Evolutionary conservation across 148 eudicot genomes (phyloP).

Genomic region (Rhododendron griersonianum): DNA sequence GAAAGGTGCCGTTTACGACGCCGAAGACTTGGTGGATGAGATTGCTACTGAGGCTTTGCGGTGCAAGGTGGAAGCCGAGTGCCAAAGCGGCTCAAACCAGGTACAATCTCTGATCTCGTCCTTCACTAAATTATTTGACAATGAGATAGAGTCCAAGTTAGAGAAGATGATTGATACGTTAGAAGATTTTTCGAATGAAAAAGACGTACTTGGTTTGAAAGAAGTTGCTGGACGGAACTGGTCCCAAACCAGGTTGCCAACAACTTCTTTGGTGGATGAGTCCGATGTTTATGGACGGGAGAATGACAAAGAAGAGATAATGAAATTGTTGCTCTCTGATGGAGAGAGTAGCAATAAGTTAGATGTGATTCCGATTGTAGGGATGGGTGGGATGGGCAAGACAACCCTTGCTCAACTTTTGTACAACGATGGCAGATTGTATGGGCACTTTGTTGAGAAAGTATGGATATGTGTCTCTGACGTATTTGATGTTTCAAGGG

Average conservation of each 20-base stretch:
- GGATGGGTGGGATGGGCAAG: background rate
- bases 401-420: background rate
- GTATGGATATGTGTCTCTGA: slow-evolving; percentile 13
- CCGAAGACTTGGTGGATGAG: background rate
- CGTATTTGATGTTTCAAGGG: background rate
- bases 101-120: too few species aligned
- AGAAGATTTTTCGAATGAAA: too few species aligned
- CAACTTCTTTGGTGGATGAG: background rate
- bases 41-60: too few species aligned
- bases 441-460: background rate
- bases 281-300: background rate
- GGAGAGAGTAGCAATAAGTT: too few species aligned
- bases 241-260: background rate
- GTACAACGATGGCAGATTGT: background rate
- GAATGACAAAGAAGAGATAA: background rate
- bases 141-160: too few species aligned
- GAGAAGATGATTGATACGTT: too few species aligned
- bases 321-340: too few species aligned
- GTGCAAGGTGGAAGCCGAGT: too few species aligned
- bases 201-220: background rate
- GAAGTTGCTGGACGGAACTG: background rate
- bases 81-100: too few species aligned
- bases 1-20: background rate
- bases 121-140: too few species aligned
- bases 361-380: background rate